A percentile compares a stretch with the other conserved stretches of the same genome.
These are phyloP conservation scores for Volvox carteri DNA, from an alignment of 163 green algal genomes.

Conservation along the genomic window DNA sequence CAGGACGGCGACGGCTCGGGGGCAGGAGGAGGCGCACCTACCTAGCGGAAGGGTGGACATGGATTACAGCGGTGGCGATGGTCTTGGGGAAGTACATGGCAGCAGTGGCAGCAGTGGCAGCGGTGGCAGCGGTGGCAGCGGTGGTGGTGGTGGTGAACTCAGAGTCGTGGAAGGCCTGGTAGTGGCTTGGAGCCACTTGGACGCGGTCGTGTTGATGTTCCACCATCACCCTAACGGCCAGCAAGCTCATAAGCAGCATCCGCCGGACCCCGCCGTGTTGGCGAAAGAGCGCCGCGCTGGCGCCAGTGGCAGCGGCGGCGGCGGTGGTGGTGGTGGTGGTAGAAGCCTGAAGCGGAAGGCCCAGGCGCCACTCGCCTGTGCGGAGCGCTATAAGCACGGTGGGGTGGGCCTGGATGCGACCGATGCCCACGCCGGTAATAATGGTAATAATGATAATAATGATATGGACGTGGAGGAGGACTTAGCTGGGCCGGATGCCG, in stretches of 20 bases:
- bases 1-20: background rate
- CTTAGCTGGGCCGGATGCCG: background rate
- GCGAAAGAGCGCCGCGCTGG: background rate
- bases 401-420: too few species aligned
- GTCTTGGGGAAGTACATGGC: background rate
- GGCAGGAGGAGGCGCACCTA: too few species aligned
- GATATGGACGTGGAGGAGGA: background rate
- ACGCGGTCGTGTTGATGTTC: conserved; percentile 29
- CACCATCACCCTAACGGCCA: background rate
- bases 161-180: conserved; percentile 25
- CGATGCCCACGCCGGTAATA: background rate
- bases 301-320: background rate
- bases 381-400: background rate
- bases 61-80: background rate
- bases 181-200: conserved; percentile 22
- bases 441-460: too few species aligned
- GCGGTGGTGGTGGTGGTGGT: background rate
- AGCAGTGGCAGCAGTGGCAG: background rate
- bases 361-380: background rate
- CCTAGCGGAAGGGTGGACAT: background rate
- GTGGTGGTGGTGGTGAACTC: too few species aligned
- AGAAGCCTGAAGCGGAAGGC: conserved; percentile 12
- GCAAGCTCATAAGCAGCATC: too few species aligned
- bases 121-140: too few species aligned
- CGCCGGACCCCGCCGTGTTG: background rate